Evolutionary conservation across 768 basidiomycete species (phyloP), one percentile per base, ranked within the genome.

Genomic region (Hydnum rufescens): DNA sequence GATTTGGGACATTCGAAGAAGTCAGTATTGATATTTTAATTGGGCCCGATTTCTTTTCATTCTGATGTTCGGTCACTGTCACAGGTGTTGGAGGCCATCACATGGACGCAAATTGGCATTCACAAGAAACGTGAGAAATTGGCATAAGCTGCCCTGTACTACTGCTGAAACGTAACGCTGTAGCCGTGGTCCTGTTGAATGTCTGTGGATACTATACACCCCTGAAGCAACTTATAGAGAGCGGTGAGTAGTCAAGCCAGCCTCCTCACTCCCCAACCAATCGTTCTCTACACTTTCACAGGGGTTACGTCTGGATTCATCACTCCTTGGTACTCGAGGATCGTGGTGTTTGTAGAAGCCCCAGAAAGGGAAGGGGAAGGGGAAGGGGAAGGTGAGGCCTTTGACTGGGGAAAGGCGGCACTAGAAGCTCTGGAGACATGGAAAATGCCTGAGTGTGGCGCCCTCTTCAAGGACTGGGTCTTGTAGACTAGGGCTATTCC

Each of bases 1-100:
- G 93, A 0, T 95, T 78, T 61, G 93, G 93, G 5, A 96, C 92
- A 0, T 86, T 88, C 57, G 95, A 99, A 66, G 93, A 96, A 74
- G 84, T 80, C 29, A 55, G 63, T 23, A 13, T 5, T 29, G n/a
- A 5, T 16, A 2, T 47, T 44, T 2, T 58, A 2, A 25, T 2
- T 18, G 8, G 4, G 4, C 18, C 26, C 5, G 30, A 31, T 19
- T 53, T 52, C 22, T 39, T 8, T 8, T 39, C 8, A 19, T 19
- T 8, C 34, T 39, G 34, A 19, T 39, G 34, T 39, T 39, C 19
- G 8, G 8, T n/a, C n/a, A n/a, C n/a, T 8, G 8, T 1, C 13
- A 3, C 57, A 87, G 82, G 66, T 87, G n/a, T 64, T 95, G 28
- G 93, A 97, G 65, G 90, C 86, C 56, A 75, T 80, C 13, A 95